These are phyloP conservation scores for Musa troglodytarum DNA, from an alignment of 176 grass and related monocot species.

Conservation along the genomic window DNA sequence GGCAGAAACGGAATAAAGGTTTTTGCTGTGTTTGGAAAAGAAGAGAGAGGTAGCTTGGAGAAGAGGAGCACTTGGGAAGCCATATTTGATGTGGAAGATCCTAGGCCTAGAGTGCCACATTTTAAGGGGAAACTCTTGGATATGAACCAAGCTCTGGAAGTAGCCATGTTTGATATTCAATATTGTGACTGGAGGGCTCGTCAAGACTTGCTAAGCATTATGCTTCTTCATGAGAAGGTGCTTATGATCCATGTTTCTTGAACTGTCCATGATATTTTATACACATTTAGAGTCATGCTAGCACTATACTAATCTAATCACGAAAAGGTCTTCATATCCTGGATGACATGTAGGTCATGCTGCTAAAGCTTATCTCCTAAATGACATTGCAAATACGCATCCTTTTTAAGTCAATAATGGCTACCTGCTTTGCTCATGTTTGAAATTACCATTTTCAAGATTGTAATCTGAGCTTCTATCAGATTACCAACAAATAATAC, in stretches of 20 bases:
- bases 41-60: constrained; percentile 6
- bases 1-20: constrained; percentile 3
- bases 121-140: constrained; percentile 66
- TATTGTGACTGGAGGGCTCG: constrained; percentile 93
- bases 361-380: no score
- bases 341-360: no score
- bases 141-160: constrained; percentile 81
- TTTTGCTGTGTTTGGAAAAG: constrained; percentile 4
- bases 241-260: not conserved
- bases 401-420: no score
- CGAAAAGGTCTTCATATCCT: no score
- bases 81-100: constrained; percentile 51
- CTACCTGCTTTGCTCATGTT: no score
- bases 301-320: not conserved
- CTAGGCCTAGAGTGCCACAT: constrained; percentile 56
- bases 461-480: no score
- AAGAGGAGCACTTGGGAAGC: constrained; percentile 16
- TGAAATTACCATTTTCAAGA: no score
- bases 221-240: constrained; percentile 94
- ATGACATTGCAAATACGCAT: no score
- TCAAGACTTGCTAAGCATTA: constrained; percentile 80
- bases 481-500: no score
- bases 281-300: not conserved
- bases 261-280: not conserved
- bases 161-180: constrained; percentile 86